Conservation (phyloP, 106 monocot species). For the Vanilla planifolia region DNA sequence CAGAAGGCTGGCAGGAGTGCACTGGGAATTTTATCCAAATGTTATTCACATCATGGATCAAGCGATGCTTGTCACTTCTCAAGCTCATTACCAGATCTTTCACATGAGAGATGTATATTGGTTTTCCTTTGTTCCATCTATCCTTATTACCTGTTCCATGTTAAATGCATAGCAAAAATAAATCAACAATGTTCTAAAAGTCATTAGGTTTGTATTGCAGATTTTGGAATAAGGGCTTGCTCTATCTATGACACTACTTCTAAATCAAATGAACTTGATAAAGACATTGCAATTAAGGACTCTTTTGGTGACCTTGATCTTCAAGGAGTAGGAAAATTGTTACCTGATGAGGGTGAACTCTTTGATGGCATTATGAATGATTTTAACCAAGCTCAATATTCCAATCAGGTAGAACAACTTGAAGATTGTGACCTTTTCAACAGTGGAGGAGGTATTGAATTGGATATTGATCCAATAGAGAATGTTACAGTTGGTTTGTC, state of each 20-base stretch:
- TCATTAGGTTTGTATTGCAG: conserved; percentile 32
- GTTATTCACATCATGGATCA: conserved; percentile 25
- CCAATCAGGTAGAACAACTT: conserved; percentile 42
- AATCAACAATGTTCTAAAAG: neutral
- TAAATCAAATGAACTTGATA: conserved; percentile 15
- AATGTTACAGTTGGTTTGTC: conserved; percentile 32
- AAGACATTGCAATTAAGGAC: conserved; percentile 24
- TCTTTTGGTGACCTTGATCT: conserved; percentile 38
- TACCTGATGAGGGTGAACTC: conserved; percentile 87
- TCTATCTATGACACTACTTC: conserved; percentile 21
- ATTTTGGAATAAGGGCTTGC: conserved; percentile 17
- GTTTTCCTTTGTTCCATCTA: neutral
- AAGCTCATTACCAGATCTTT: conserved; percentile 69
- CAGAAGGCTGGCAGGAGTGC: conserved; percentile 20
- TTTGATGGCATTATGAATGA: conserved; percentile 63
- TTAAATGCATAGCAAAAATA: neutral
- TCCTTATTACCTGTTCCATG: neutral
- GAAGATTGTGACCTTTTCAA: conserved; percentile 85
- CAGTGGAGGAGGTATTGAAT: conserved; percentile 72
- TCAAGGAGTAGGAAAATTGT: conserved; percentile 33
- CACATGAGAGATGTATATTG: conserved; percentile 40
- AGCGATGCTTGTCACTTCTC: conserved; percentile 68
- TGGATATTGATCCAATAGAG: conserved; percentile 62
- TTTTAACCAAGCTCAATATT: conserved; percentile 45
- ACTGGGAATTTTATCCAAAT: conserved; percentile 38